Base-by-base conservation (phyloP, 75 land plant genomes). In the Picea sitchensis region DNA sequence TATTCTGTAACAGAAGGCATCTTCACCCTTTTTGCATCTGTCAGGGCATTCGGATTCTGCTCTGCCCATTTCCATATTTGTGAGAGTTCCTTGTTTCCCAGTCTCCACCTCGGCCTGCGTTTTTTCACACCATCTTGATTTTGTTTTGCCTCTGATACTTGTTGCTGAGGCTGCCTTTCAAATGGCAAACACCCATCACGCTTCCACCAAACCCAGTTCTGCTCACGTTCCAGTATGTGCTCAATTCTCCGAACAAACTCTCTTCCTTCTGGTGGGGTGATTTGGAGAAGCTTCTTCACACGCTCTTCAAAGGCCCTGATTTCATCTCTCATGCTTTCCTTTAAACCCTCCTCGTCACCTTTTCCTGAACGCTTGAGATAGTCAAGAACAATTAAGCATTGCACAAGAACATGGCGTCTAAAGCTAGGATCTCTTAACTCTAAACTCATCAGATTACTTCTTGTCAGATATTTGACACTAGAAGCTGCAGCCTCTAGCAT, bases 121-220 rank as follows among this genome's bases (percentile, higher is more conserved):
- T 92, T 97, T 72, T 81, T 95, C 2, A 76, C 63, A 65, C 80
- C 86, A 82, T 97, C 98, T 79, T 88, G 89, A 23, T 67, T 80
- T 30, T 76, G 17, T 80, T 93, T 95, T 73, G 80, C 90, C 83
- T 97, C 96, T 21, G 65, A 51, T 18, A 80, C 76, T 72, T 75
- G 87, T 41, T 41, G 44, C 44, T 41, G 3, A 18, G 79, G 72
- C 71, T 75, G 87, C 59, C 84, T 90, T 78, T 97, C 99, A 91
- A 93, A 95, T 80, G 99, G 83, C 44, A 89, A 87, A 59, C 99
- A 97, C 56, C 94, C 98, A 88, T 97, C 99, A 51, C 98, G 91
- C 82, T 97, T 97, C 99, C 99, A 97, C 98, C 98, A 95, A 15
- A 97, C 96, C 99, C 99, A 97, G 83, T 97, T 97, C 75, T 88